Evolutionary conservation across 192 early-diverging fungal genomes (phyloP).

Genomic region (Rhizophagus sp.): DNA sequence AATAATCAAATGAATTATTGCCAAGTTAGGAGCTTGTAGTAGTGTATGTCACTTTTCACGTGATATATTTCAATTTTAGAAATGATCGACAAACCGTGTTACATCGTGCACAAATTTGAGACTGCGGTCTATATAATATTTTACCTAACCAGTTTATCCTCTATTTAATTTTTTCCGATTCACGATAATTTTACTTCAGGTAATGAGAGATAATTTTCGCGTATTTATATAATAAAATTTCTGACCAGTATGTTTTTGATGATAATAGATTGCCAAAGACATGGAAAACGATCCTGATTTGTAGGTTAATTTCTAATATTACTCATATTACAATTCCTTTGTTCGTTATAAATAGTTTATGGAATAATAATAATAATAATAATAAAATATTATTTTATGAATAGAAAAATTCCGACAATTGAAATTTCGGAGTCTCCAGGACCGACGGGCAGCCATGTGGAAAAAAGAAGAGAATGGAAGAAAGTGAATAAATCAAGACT

Average conservation of each 20-base stretch:
- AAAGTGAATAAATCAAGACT: not conserved
- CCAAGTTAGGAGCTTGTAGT: too few species aligned
- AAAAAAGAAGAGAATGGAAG: not conserved
- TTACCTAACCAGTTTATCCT: too few species aligned
- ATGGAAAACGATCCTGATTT: not conserved
- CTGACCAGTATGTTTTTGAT: not conserved
- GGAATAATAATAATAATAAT: not conserved
- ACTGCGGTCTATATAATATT: too few species aligned
- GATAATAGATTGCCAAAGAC: not conserved
- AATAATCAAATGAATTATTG: too few species aligned
- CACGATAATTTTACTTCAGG: too few species aligned
- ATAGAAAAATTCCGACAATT: slow-evolving; percentile 11
- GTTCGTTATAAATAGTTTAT: not conserved
- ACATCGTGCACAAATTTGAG: too few species aligned
- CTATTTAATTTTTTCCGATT: too few species aligned
- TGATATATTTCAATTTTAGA: too few species aligned
- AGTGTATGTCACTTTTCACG: too few species aligned
- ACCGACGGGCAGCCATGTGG: not conserved
- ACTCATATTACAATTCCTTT: not conserved
- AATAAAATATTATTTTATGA: not conserved
- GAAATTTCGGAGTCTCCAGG: slow-evolving; percentile 18
- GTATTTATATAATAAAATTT: not conserved
- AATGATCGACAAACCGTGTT: too few species aligned
- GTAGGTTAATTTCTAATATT: not conserved
- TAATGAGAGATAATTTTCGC: too few species aligned